Conservation (phyloP, 495 filamentous ascomycete genomes). For the Parmelia sp. region DNA sequence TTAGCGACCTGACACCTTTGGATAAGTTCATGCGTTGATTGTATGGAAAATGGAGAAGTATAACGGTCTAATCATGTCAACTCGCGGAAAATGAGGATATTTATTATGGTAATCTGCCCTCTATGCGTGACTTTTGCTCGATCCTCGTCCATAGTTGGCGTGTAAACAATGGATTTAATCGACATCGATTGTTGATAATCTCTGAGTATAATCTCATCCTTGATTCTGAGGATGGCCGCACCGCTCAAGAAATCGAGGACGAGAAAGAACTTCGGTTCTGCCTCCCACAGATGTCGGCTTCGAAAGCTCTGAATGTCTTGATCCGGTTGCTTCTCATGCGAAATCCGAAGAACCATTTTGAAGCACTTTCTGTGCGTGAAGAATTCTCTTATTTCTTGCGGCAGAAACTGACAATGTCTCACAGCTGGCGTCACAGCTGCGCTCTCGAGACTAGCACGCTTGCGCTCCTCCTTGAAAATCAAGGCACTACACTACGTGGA, state of each 20-base stretch:
- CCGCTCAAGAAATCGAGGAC: too few relatives aligned
- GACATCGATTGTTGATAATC: too few relatives aligned
- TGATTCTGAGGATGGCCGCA: too few relatives aligned
- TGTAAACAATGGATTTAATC: too few relatives aligned
- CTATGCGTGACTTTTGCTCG: too few relatives aligned
- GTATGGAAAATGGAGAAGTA: neutral
- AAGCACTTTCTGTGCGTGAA: neutral
- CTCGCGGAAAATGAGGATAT: too few relatives aligned
- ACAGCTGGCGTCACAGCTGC: neutral
- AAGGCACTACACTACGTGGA: neutral
- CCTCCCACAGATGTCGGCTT: neutral
- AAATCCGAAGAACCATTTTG: neutral
- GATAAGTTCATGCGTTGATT: too few relatives aligned
- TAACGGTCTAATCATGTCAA: too few relatives aligned
- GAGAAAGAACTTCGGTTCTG: neutral
- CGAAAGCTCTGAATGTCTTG: neutral
- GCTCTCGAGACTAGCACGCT: neutral
- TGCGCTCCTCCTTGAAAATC: neutral
- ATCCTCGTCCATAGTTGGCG: too few relatives aligned
- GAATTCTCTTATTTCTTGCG: neutral
- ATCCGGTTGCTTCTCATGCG: neutral
- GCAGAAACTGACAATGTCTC: neutral
- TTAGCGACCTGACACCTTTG: too few relatives aligned
- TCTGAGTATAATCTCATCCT: too few relatives aligned
- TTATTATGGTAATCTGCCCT: too few relatives aligned